These are phyloP conservation scores for Cytospora schulzeri DNA, from an alignment of 2,329 filamentous ascomycete genomes.

Conservation along the genomic window DNA sequence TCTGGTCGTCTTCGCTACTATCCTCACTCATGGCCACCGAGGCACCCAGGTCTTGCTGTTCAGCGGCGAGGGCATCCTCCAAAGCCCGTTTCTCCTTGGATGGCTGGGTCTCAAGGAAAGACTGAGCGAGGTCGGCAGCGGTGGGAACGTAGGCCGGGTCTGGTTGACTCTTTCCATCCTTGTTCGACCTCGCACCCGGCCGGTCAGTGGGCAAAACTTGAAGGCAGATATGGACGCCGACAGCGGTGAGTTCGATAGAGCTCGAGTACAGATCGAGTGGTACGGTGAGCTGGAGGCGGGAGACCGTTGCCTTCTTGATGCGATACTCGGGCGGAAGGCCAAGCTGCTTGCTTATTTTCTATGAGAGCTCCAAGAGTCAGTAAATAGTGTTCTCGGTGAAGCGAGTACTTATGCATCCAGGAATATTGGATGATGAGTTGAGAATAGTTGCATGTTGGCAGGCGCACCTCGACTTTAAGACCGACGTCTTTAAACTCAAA, in stretches of 20 bases:
- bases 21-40: constrained; percentile 62
- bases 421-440: background rate
- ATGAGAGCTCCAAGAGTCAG: constrained; percentile 17
- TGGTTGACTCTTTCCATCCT: constrained; percentile 34
- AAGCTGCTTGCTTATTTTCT: constrained; percentile 80
- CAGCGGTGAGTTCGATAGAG: constrained; percentile 78
- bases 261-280: constrained; percentile 87
- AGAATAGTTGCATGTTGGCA: constrained; percentile 31
- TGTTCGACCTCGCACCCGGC: constrained; percentile 34
- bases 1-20: constrained; percentile 60
- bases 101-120: constrained; percentile 74
- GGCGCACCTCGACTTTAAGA: constrained; percentile 71
- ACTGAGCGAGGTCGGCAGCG: constrained; percentile 72
- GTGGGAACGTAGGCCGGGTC: constrained; percentile 58
- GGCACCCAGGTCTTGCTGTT: constrained; percentile 63
- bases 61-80: constrained; percentile 67
- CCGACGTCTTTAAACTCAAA: constrained; percentile 88
- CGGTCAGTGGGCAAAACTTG: constrained; percentile 50
- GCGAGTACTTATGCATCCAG: background rate
- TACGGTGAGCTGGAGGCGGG: constrained; percentile 77
- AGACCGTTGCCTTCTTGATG: constrained; percentile 73
- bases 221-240: constrained; percentile 75
- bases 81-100: constrained; percentile 66
- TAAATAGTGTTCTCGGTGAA: background rate
- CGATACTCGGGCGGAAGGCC: constrained; percentile 73